These are phyloP conservation scores for Neofusicoccum parvum DNA, from an alignment of 2,329 filamentous ascomycete genomes.

Conservation along the genomic window DNA sequence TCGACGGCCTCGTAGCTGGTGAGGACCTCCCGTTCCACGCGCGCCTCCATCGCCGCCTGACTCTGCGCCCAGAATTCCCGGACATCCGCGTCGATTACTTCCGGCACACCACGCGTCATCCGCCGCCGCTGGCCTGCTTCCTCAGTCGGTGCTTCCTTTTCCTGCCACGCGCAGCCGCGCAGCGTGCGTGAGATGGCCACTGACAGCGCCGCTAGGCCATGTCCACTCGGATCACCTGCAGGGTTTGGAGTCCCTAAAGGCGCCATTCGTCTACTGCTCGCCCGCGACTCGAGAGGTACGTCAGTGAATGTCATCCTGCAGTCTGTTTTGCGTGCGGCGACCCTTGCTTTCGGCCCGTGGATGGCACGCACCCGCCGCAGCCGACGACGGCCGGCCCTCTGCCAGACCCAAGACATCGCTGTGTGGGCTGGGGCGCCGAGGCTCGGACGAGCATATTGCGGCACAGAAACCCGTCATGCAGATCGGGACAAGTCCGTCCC, in stretches of 20 bases:
- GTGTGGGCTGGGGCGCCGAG: neutral
- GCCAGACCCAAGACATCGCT: neutral
- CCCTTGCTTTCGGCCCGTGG: slow-evolving; percentile 9
- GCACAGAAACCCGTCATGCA: neutral
- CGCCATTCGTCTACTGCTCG: slow-evolving; percentile 90
- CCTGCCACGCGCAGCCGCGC: neutral
- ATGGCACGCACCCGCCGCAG: neutral
- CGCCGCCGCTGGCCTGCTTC: slow-evolving; percentile 77
- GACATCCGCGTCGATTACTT: slow-evolving; percentile 86
- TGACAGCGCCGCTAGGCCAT: slow-evolving; percentile 55
- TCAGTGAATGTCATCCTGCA: slow-evolving; percentile 11
- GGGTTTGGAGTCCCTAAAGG: slow-evolving; percentile 74
- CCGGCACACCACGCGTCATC: slow-evolving; percentile 55
- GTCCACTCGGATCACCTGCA: slow-evolving; percentile 87
- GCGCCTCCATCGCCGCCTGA: slow-evolving; percentile 6
- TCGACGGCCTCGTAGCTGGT: slow-evolving; percentile 65
- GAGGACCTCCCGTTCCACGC: slow-evolving; percentile 3
- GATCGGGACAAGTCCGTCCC: neutral
- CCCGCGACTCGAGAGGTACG: slow-evolving; percentile 71
- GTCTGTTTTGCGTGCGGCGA: slow-evolving; percentile 5
- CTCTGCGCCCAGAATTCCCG: slow-evolving; percentile 65
- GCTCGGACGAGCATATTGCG: slow-evolving; percentile 2
- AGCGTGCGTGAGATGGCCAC: neutral
- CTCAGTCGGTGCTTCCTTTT: slow-evolving; percentile 52
- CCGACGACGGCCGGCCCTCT: slow-evolving; percentile 1